Conservation (phyloP, 495 filamentous ascomycete species). For the Melanomma pulvis-pyrius region DNA sequence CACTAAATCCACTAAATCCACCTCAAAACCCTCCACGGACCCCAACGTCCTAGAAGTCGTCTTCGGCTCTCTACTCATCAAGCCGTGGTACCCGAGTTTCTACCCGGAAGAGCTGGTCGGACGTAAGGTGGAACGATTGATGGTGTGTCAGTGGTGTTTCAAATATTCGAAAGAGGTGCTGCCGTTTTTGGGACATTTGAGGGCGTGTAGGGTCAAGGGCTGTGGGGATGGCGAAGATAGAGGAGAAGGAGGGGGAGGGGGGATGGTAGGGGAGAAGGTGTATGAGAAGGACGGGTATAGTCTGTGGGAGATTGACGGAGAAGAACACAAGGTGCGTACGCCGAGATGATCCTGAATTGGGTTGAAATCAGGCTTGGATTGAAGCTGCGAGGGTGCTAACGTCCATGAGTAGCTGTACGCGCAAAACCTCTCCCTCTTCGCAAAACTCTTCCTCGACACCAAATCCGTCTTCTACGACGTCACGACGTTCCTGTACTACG, state of each 20-base stretch:
- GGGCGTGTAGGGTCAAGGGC: slow-evolving; percentile 46
- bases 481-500: slow-evolving; percentile 91
- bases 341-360: background rate
- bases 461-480: slow-evolving; percentile 99
- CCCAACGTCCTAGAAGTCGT: slow-evolving; percentile 52
- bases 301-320: slow-evolving; percentile 93
- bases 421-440: slow-evolving; percentile 93
- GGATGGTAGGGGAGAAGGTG: slow-evolving; percentile 48
- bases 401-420: slow-evolving; percentile 68
- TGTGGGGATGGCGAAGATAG: too few relatives aligned
- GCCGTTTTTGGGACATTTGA: slow-evolving; percentile 59
- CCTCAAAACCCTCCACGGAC: slow-evolving; percentile 19
- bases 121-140: slow-evolving; percentile 59
- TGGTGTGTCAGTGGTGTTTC: slow-evolving; percentile 92
- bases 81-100: slow-evolving; percentile 53
- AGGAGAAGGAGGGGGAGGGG: background rate
- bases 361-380: background rate
- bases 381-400: background rate
- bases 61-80: slow-evolving; percentile 49
- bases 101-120: slow-evolving; percentile 51
- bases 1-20: background rate
- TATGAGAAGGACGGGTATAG: slow-evolving; percentile 63
- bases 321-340: slow-evolving; percentile 67
- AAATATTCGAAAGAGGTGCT: slow-evolving; percentile 79
- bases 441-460: slow-evolving; percentile 97